Evolutionary conservation across 768 basidiomycete genomes (phyloP), one percentile per base, ranked within the genome.

Genomic region (Nidula microcarpa): DNA sequence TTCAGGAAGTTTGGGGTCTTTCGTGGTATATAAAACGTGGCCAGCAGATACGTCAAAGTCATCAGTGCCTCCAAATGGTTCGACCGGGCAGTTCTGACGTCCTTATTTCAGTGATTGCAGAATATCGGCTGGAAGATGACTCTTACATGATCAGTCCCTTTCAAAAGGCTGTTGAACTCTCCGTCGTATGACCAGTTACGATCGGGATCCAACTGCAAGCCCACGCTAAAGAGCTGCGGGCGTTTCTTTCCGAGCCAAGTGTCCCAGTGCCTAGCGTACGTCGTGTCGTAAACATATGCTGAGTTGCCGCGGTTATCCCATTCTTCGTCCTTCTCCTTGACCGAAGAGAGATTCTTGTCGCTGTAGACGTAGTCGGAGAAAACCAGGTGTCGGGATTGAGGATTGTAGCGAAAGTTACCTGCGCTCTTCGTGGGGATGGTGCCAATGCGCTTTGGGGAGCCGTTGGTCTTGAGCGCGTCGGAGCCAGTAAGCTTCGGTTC

Each of bases 331-430:
- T 88, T 79, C 59, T 82, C 75, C 56, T 77, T 80, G 23, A 87
- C 86, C 8, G 83, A 76, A 37, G 77, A 81, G 46, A 97, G 70
- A 55, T 87, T 79, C 1, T 86, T 87, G 55, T 95, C 89, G 2
- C 80, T 69, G 63, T 90, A 87, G 4, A 96, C 92, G 51, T 82
- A 76, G 34, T 90, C 91, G 0, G 92, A 89, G 74, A 99, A 98
- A 5, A 92, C 84, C 36, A 99, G 79, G 45, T 78, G 60, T 13
- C 82, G 81, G 4, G 79, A 72, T n/a, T 69, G 62, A 30, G 72
- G 57, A 32, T 78, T 78, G 64, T 82, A 89, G 50, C 79, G 81
- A 73, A 92, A 93, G 71, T 91, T 90, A 44, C 79, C 69, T 1
- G 82, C 81, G 33, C 81, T 78, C 52, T 81, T 79, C 43, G 85